A percentile compares a stretch with the other conserved stretches of the same genome.
Evolutionary conservation across 2,329 filamentous ascomycete genomes (phyloP).

Genomic region (Colletotrichum costaricense): DNA sequence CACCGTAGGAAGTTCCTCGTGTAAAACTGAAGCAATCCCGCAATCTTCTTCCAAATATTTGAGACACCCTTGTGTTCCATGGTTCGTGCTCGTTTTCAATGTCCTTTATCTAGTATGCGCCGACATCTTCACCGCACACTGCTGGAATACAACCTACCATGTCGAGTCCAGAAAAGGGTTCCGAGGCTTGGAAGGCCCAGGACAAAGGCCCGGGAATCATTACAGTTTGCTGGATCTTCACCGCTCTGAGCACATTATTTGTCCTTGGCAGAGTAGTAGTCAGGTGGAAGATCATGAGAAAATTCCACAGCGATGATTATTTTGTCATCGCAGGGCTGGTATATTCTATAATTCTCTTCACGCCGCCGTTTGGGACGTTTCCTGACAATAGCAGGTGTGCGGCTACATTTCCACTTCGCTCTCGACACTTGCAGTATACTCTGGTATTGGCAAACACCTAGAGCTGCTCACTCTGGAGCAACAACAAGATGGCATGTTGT

Average conservation of each 20-base stretch:
- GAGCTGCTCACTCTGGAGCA: constrained; percentile 43
- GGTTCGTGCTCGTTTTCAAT: background rate
- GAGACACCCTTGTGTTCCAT: background rate
- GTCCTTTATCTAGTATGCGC: background rate
- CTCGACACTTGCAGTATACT: constrained; percentile 46
- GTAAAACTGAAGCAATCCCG: background rate
- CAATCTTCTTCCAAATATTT: background rate
- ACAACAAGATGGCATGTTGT: constrained; percentile 46
- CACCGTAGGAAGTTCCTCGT: background rate
- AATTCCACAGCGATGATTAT: constrained; percentile 50
- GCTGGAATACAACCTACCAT: background rate
- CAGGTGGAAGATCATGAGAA: constrained; percentile 42
- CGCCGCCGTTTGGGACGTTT: background rate
- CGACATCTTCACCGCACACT: background rate
- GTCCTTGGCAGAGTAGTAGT: constrained; percentile 45
- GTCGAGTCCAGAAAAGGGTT: background rate
- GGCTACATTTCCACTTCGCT: constrained; percentile 44
- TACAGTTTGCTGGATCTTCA: constrained; percentile 44
- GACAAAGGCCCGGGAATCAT: constrained; percentile 47
- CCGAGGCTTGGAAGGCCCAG: constrained; percentile 17
- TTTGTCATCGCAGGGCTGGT: constrained; percentile 48
- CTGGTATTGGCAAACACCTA: constrained; percentile 54
- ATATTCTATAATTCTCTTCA: background rate
- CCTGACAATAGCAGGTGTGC: background rate
- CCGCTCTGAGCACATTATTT: constrained; percentile 42